phyloP scores from a whole-genome alignment of 2,329 filamentous ascomycete species.

The Cercospora berteroae region DNA sequence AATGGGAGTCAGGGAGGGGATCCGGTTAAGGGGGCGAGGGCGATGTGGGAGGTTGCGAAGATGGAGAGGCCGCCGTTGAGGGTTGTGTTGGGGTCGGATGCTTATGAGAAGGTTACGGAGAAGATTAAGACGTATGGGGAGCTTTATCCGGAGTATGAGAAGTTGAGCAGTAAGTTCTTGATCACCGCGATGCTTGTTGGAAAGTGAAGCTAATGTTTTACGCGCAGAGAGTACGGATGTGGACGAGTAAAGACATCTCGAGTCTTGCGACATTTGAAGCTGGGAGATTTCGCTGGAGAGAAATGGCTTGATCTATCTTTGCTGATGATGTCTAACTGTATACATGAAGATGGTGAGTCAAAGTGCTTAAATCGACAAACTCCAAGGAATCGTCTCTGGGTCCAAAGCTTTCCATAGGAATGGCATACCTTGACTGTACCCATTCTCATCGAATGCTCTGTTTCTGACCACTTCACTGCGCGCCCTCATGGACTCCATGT shows the following conservation, averaged over 20 bases:
- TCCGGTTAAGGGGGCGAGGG: constrained; percentile 47
- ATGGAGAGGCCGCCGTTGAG: constrained; percentile 54
- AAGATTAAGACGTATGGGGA: constrained; percentile 53
- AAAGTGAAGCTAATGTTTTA: not conserved
- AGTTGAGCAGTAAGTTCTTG: constrained; percentile 10
- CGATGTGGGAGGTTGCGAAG: constrained; percentile 56
- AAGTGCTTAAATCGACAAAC: constrained; percentile 19
- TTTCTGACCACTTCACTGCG: constrained; percentile 42
- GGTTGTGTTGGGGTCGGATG: constrained; percentile 55
- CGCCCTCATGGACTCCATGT: constrained; percentile 40
- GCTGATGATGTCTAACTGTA: not conserved
- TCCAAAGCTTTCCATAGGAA: constrained; percentile 44
- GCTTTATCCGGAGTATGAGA: constrained; percentile 51
- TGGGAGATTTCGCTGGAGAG: not conserved
- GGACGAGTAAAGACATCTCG: not conserved
- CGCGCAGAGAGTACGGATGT: constrained; percentile 7
- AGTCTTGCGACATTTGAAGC: not conserved
- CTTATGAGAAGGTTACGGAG: constrained; percentile 48
- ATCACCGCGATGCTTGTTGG: not conserved
- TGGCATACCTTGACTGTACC: constrained; percentile 50
- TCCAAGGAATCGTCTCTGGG: constrained; percentile 29
- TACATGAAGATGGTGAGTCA: not conserved
- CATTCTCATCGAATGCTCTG: constrained; percentile 45
- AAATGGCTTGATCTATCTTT: not conserved
- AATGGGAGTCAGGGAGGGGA: constrained; percentile 52